phyloP scores from a whole-genome alignment of 345 rosid genomes.

The Dimocarpus longan region DNA sequence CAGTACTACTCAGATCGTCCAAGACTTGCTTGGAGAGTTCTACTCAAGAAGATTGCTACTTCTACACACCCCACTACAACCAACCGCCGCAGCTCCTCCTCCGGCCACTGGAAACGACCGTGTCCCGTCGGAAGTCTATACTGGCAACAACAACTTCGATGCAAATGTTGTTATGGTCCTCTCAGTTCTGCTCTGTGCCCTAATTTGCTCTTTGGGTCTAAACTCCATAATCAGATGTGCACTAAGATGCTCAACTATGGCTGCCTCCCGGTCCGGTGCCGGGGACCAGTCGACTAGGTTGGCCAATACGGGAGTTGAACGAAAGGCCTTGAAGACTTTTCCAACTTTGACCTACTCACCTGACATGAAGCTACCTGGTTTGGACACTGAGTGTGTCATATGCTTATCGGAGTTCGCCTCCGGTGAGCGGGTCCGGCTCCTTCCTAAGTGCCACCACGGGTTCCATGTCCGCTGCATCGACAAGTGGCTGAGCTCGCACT shows the following conservation, averaged over 20 bases:
- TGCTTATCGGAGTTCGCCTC: constrained; percentile 65
- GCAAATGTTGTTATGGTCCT: constrained; percentile 80
- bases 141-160: constrained; percentile 52
- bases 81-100: constrained; percentile 42
- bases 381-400: constrained; percentile 69
- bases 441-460: constrained; percentile 85
- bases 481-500: constrained; percentile 86
- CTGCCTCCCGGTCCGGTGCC: constrained; percentile 34
- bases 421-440: constrained; percentile 67
- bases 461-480: constrained; percentile 85
- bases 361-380: constrained; percentile 52
- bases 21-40: constrained; percentile 34
- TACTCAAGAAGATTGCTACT: constrained; percentile 54
- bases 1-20: constrained; percentile 22
- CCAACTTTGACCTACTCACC: constrained; percentile 59
- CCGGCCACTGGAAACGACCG: constrained; percentile 31
- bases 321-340: constrained; percentile 69
- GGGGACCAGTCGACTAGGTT: constrained; percentile 34
- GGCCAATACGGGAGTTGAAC: constrained; percentile 77
- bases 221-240: constrained; percentile 73
- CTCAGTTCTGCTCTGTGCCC: constrained; percentile 80
- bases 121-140: constrained; percentile 36
- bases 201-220: constrained; percentile 77
- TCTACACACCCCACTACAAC: constrained; percentile 28
- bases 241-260: constrained; percentile 52